A percentile compares a stretch with the other conserved stretches of the same genome.
Conservation (phyloP, 2,329 filamentous ascomycete species). For the Ophiostoma piceae region DNA sequence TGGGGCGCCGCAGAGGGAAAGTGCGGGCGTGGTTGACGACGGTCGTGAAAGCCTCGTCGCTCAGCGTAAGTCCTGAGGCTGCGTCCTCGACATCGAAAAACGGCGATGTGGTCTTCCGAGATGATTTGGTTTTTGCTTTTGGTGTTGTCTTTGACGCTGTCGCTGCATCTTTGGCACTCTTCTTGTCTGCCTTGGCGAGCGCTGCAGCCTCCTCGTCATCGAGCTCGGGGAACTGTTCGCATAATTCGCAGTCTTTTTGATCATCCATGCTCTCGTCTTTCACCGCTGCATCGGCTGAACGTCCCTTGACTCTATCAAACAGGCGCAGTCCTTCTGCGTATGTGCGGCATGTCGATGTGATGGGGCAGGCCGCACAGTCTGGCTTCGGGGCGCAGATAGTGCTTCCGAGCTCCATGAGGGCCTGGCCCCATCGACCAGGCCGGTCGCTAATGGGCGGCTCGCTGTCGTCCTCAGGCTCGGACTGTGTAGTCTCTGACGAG, state of each 20-base stretch:
- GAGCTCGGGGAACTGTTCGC: conserved; percentile 43
- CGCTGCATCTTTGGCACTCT: conserved; percentile 5
- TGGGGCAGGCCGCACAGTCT: conserved; percentile 49
- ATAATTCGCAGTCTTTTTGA: conserved; percentile 41
- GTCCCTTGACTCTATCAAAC: conserved; percentile 3
- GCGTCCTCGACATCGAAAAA: conserved; percentile 32
- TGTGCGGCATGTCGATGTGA: conserved; percentile 47
- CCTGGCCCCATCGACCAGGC: conserved; percentile 59
- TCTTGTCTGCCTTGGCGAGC: conserved; percentile 14
- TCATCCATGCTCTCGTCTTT: conserved; percentile 37
- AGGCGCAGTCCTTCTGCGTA: conserved; percentile 44
- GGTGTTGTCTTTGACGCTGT: no score
- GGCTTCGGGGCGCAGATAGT: conserved; percentile 58
- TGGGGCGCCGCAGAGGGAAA: conserved; percentile 48
- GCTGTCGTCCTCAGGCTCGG: conserved; percentile 16
- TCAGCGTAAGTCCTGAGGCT: conserved; percentile 1
- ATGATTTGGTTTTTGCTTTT: neutral
- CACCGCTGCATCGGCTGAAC: no score
- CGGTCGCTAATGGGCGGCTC: conserved; percentile 39
- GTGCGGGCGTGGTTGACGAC: conserved; percentile 44
- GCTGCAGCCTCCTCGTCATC: conserved; percentile 27
- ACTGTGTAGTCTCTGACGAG: conserved; percentile 3
- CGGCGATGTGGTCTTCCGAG: conserved; percentile 30
- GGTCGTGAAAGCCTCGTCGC: conserved; percentile 27
- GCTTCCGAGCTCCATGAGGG: conserved; percentile 60